phyloP scores from a whole-genome alignment of 305 asterid genomes.

The Stenogyne calaminthoides region DNA sequence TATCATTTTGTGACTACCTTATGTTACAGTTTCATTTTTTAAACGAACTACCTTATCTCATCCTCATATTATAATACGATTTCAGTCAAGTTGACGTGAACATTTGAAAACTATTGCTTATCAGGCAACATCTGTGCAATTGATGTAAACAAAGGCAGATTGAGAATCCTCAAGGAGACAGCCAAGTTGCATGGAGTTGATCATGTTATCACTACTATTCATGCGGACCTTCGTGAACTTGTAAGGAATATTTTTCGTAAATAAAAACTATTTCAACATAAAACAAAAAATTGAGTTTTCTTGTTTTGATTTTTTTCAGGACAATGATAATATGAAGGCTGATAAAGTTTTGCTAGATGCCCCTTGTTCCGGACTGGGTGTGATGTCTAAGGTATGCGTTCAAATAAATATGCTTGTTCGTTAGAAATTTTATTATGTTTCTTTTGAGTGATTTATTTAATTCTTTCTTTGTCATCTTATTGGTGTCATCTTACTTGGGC shows the following conservation, averaged over 20 bases:
- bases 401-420: neutral
- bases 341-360: conserved; percentile 95
- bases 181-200: conserved; percentile 68
- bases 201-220: conserved; percentile 59
- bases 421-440: conserved; percentile 1
- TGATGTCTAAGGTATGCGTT: conserved; percentile 76
- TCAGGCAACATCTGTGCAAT: conserved; percentile 79
- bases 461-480: too few species aligned
- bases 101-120: conserved; percentile 9
- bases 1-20: too few species aligned
- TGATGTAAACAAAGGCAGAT: conserved; percentile 78
- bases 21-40: too few species aligned
- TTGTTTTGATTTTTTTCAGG: conserved; percentile 39
- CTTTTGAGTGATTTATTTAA: neutral
- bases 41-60: neutral
- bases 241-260: conserved; percentile 45
- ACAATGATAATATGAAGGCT: conserved; percentile 43
- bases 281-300: neutral
- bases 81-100: neutral
- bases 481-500: neutral
- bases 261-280: conserved; percentile 3
- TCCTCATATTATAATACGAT: neutral
- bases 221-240: conserved; percentile 74
- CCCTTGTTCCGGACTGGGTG: conserved; percentile 97
- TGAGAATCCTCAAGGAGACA: conserved; percentile 88